Percentiles rank a stretch among this genome's conserved stretches.
phyloP scores from a whole-genome alignment of 371 early-diverging fungal genomes.

The Actinomortierella ambigua region DNA sequence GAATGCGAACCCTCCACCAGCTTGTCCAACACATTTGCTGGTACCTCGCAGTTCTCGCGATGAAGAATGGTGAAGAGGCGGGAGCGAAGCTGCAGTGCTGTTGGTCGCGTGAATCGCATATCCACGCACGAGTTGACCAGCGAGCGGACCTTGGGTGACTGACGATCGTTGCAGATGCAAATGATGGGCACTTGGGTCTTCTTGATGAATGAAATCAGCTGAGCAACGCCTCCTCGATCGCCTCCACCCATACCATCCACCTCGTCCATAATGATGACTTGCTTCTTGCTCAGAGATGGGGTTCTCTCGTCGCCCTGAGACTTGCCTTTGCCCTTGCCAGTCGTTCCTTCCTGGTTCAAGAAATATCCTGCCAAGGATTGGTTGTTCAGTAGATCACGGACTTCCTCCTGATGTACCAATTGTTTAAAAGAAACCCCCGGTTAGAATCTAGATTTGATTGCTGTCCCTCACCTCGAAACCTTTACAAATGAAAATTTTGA shows the following conservation, averaged over 20 bases:
- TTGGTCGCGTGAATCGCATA: slow-evolving; percentile 80
- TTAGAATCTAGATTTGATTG: no score
- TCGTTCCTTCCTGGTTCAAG: not conserved
- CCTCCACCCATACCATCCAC: slow-evolving; percentile 99
- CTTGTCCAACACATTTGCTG: slow-evolving; percentile 86
- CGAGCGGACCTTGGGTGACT: slow-evolving; percentile 89
- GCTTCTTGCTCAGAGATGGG: slow-evolving; percentile 50
- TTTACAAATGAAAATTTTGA: not conserved
- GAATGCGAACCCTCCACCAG: slow-evolving; percentile 85
- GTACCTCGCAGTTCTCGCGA: slow-evolving; percentile 82
- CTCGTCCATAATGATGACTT: slow-evolving; percentile 99
- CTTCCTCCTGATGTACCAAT: slow-evolving; percentile 52
- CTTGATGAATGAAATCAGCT: slow-evolving; percentile 93
- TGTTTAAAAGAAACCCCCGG: no score
- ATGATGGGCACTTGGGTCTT: slow-evolving; percentile 96
- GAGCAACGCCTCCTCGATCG: slow-evolving; percentile 97
- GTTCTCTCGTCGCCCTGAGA: slow-evolving; percentile 5
- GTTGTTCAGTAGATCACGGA: slow-evolving; percentile 52
- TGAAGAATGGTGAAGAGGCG: slow-evolving; percentile 77
- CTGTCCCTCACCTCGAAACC: no score
- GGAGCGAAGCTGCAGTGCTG: slow-evolving; percentile 70
- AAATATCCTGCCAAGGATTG: slow-evolving; percentile 59
- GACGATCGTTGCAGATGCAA: slow-evolving; percentile 99
- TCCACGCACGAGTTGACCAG: slow-evolving; percentile 92
- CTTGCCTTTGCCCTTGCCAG: not conserved